A percentile compares a stretch with the other conserved stretches of the same genome.
Evolutionary conservation across 2,329 filamentous ascomycete genomes (phyloP).

Genomic region (Chrysoporthe puriensis): DNA sequence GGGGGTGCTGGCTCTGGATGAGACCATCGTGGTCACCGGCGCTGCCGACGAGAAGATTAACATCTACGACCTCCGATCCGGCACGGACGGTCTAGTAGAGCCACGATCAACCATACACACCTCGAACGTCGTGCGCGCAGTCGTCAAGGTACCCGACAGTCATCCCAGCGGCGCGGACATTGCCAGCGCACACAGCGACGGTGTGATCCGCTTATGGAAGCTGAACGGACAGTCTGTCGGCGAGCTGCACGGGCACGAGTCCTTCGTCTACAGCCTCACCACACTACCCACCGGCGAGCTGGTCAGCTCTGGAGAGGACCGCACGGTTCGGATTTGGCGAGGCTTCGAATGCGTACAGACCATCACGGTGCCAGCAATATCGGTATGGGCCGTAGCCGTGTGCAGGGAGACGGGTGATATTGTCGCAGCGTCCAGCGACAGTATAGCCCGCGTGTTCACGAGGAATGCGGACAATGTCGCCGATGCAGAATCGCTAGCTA

Average conservation of each 20-base stretch:
- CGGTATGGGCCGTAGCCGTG: constrained; percentile 90
- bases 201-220: constrained; percentile 85
- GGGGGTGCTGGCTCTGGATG: constrained; percentile 85
- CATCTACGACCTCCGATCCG: constrained; percentile 73
- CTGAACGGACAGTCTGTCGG: constrained; percentile 75
- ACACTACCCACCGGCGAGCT: constrained; percentile 82
- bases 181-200: constrained; percentile 92
- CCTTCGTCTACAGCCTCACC: constrained; percentile 88
- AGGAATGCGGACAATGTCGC: constrained; percentile 72
- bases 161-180: constrained; percentile 88
- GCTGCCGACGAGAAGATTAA: constrained; percentile 90
- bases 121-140: constrained; percentile 83
- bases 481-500: constrained; percentile 65
- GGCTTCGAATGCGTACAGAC: constrained; percentile 85
- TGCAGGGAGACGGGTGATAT: constrained; percentile 86
- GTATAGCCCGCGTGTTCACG: constrained; percentile 82
- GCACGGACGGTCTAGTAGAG: constrained; percentile 58
- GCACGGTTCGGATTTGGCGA: constrained; percentile 90
- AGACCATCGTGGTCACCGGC: constrained; percentile 81
- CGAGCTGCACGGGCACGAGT: constrained; percentile 85
- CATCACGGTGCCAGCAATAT: constrained; percentile 95
- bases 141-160: constrained; percentile 76
- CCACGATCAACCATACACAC: constrained; percentile 62
- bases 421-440: constrained; percentile 90
- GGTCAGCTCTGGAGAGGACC: constrained; percentile 89